Base-by-base conservation (phyloP, 306 rosid genomes). In the Quercus bicolor region DNA sequence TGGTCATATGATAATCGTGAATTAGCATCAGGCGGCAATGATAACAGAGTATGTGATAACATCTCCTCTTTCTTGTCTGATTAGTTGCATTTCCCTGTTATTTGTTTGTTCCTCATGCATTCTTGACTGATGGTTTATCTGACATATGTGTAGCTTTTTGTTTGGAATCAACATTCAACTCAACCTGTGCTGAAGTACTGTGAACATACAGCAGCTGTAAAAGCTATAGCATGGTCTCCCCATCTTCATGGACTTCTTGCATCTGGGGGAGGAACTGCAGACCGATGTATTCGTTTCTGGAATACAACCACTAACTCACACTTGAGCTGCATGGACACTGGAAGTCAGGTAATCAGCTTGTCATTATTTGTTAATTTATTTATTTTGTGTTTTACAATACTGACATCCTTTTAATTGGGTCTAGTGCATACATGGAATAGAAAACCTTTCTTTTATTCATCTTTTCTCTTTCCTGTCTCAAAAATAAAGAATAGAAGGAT, bases 171-270 rank as follows among this genome's bases (percentile, higher is more conserved):
- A 83, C 97, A 93, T 86, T 93, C 98, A 71, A 90, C 90, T 73
- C 99, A 96, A 57, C 99, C 99, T n/a, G 87, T 96, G 53, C 89
- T 96, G 77, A 96, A 90, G 79, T 96, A 87, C 88, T 89, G 91
- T 79, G 97, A 96, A 87, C 98, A 96, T 82, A 93, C 99, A 56
- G 99, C 99, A 26, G 99, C 99, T 56, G 99, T 96, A 65, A 96
- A 96, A 87, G 99, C 99, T 72, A 96, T 96, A 85, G 99, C 98
- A 68, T 96, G 99, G 99, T 96, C 98, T 72, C 99, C 99, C 68
- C 98, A 93, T 91, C 93, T 91, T 80, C 99, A 96, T 79, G 99
- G 99, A 77, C 99, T 96, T 85, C 98, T 96, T 70, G 99, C 99
- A 79, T 96, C 99, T 33, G 99, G 98, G 24, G 99, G 99, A 76